Base-by-base conservation (phyloP, 2,329 filamentous ascomycete genomes). In the Pestalotiopsis sp. region DNA sequence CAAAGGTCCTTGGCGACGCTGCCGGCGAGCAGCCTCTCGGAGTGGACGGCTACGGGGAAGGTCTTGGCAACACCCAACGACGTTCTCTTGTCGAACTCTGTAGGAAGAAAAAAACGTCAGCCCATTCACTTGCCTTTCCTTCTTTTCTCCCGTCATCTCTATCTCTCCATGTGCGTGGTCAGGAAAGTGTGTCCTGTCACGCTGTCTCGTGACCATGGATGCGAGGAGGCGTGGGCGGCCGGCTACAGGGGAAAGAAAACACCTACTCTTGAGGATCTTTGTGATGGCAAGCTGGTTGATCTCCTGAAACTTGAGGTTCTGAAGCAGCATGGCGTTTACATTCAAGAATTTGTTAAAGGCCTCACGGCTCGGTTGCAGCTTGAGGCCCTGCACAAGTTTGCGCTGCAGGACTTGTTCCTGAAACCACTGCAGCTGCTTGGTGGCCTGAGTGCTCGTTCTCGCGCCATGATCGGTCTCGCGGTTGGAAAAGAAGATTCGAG, bases 81-180 rank as follows among this genome's bases (percentile, higher is more conserved):
- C 1, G 94, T 97, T 69, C 90, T 89, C 80, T 97, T 97, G 80
- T 96, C 93, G 77, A 97, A 97, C 81, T 95, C 90, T 94, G 71
- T 7, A 9, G 17, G 17, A 14, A n/a, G 41, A n/a, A 45, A n/a
- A 45, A 14, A n/a, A 60, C 64, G 69, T 64, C 27, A 58, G n/a
- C 36, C 27, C 6, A 31, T 31, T 7, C 27, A 31, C 27, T 31
- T 7, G 27, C 27, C 27, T 31, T 31, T 31, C 6, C 6, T 31
- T 31, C 27, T 31, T 31, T 31, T 31, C 27, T 31, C 27, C 27
- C 27, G 7, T 31, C 27, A 6, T 7, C 27, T 7, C 27, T 31
- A 27, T 27, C 27, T 5, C 27, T 31, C 6, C 27, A 6, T 31
- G 27, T 31, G 27, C 27, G 27, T 31, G 27, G 6, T 31, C 27